A percentile compares a stretch with the other conserved stretches of the same genome.
Evolutionary conservation across 1,284 basidiomycete species (phyloP).

Genomic region (Termitomyces sp.): DNA sequence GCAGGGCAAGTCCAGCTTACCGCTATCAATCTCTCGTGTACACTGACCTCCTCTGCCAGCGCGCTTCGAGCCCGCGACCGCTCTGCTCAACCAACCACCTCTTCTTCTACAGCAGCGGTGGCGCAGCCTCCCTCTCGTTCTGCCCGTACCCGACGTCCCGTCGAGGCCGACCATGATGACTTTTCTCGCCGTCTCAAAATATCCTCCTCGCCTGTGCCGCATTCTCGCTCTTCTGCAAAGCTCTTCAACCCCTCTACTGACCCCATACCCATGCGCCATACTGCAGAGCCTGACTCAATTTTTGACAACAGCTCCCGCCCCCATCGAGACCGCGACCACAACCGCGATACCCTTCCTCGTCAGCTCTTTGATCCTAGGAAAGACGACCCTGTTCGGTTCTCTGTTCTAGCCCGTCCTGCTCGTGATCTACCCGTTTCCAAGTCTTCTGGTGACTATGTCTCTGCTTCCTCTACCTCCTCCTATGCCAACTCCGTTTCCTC

Average conservation of each 20-base stretch:
- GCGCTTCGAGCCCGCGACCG: constrained; percentile 42
- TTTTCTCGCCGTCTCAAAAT: constrained; percentile 67
- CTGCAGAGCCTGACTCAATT: constrained; percentile 55
- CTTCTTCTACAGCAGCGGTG: constrained; percentile 17
- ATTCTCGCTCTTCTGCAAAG: constrained; percentile 32
- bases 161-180: constrained; percentile 58
- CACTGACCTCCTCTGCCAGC: constrained; percentile 27
- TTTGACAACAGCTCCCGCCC: constrained; percentile 48
- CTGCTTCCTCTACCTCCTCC: constrained; percentile 72
- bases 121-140: constrained; percentile 16
- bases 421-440: constrained; percentile 44
- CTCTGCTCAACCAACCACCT: constrained; percentile 34
- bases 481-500: constrained; percentile 70
- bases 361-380: constrained; percentile 81
- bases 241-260: constrained; percentile 71
- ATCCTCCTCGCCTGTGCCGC: constrained; percentile 45
- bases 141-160: constrained; percentile 21
- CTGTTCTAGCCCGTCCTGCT: constrained; percentile 50
- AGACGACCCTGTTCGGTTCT: constrained; percentile 81
- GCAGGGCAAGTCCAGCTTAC: constrained; percentile 41
- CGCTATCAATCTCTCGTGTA: constrained; percentile 4
- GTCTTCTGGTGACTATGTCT: constrained; percentile 62
- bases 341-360: constrained; percentile 32
- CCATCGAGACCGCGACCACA: constrained; percentile 27
- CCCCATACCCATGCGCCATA: constrained; percentile 55